Base-by-base conservation (phyloP, 75 land plant genomes). In the Pseudotsuga menziesii region DNA sequence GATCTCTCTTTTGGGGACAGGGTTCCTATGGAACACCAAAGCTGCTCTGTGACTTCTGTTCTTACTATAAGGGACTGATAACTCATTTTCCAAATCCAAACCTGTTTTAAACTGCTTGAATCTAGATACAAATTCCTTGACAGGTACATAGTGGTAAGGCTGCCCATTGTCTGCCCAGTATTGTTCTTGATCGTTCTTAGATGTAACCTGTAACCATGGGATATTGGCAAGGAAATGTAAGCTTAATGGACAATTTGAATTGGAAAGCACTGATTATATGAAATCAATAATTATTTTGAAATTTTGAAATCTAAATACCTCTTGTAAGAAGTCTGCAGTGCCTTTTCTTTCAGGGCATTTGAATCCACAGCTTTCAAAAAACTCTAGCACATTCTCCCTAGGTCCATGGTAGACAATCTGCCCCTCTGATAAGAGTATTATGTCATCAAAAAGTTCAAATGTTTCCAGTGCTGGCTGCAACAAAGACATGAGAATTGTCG, bases 391-490 rank as follows among this genome's bases (percentile, higher is more conserved):
- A 72, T 81, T 76, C 48, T 84, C 91, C 0, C 96, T 79, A 41
- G 96, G 96, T 73, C 96, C 96, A 76, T 91, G 94, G 76, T 93
- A 91, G 23, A 93, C 91, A 36, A 93, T 87, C 82, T 83, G 81
- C 8, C 96, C 96, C 56, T 93, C 96, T 5, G 94, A 91, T 63
- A 93, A 75, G 19, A 93, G 80, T 56, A 93, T 84, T 25, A 93
- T 78, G 57, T 91, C 93, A 85, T 91, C 93, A 73, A 93, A 93
- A 32, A 91, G 93, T 25, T 94, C 89, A 56, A 90, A 96, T 6
- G 99, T 92, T 83, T 96, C 98, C 2, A 98, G 99, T 16, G 99
- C 91, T 9, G 99, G 99, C 73, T 96, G 98, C 6, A 96, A 84
- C 12, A 96, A 90, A 57, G 91, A 89, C 90, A 93, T 86, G 61